Percentiles rank a stretch among this genome's conserved stretches.
Conservation (phyloP, 2,329 filamentous ascomycete species). For the Onygena corvina region DNA sequence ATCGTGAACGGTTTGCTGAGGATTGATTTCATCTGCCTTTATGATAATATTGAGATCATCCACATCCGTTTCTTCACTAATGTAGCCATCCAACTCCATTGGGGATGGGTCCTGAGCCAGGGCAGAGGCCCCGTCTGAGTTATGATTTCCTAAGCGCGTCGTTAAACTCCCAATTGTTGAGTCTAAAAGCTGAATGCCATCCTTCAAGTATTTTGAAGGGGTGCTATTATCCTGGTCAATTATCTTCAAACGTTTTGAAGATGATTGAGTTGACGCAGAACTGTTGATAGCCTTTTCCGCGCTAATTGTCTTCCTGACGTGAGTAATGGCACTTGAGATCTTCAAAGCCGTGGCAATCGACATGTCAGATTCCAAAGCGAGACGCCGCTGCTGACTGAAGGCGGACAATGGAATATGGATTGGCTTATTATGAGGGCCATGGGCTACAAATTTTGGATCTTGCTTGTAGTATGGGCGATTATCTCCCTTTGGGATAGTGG, state of each 20-base stretch:
- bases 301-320: background rate
- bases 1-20: conserved; percentile 7
- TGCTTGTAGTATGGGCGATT: conserved; percentile 24
- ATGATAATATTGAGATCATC: conserved; percentile 36
- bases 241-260: background rate
- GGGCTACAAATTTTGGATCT: conserved; percentile 28
- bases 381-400: conserved; percentile 35
- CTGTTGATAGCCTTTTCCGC: no score
- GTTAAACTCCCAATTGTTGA: background rate
- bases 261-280: background rate
- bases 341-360: background rate
- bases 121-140: background rate
- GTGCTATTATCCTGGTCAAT: background rate
- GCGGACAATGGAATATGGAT: conserved; percentile 45
- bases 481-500: background rate
- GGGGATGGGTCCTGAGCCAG: no score
- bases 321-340: background rate
- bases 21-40: conserved; percentile 11
- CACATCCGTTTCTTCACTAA: conserved; percentile 37
- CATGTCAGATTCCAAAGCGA: conserved; percentile 7
- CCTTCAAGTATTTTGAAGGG: background rate
- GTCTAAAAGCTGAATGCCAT: background rate
- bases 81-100: conserved; percentile 5
- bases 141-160: background rate
- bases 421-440: conserved; percentile 26